These are phyloP conservation scores for Rhododendron williamsianum DNA, from an alignment of 148 eudicot genomes.

Conservation along the genomic window DNA sequence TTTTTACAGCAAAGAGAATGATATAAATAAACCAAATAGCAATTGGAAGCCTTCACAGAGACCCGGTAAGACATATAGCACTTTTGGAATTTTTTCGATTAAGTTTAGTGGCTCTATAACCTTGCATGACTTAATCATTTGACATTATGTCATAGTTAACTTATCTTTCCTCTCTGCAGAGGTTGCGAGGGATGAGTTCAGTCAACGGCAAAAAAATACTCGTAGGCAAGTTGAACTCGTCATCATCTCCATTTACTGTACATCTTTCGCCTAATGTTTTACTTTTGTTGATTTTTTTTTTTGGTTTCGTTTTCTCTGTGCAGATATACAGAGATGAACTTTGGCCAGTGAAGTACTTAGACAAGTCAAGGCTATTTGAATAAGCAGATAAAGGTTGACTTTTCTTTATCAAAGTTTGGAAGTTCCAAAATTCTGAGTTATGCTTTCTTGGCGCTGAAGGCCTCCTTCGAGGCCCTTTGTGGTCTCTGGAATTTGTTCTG, in stretches of 20 bases:
- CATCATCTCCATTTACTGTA: not conserved
- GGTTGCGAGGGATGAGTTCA: slow-evolving; percentile 52
- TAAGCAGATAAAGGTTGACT: slow-evolving; percentile 30
- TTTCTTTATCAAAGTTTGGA: slow-evolving; percentile 17
- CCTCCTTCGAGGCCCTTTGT: slow-evolving; percentile 61
- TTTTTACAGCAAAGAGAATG: slow-evolving; percentile 62
- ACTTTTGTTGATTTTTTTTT: not conserved
- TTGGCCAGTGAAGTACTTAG: slow-evolving; percentile 64
- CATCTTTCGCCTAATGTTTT: not conserved
- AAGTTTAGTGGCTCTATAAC: not conserved
- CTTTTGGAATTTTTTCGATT: not conserved
- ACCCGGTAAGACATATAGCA: slow-evolving; percentile 44
- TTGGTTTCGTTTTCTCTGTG: slow-evolving; percentile 2
- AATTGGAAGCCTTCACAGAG: slow-evolving; percentile 56
- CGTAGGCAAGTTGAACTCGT: slow-evolving; percentile 51
- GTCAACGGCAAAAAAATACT: slow-evolving; percentile 83
- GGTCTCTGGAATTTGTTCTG: slow-evolving; percentile 43
- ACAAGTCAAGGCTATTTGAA: slow-evolving; percentile 27
- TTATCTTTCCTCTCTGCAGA: slow-evolving; percentile 25
- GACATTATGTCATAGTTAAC: not conserved
- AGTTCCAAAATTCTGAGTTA: slow-evolving; percentile 27
- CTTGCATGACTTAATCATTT: not conserved
- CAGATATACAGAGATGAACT: slow-evolving; percentile 95
- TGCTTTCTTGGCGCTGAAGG: slow-evolving; percentile 36
- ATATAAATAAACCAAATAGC: slow-evolving; percentile 30